Conservation (phyloP, 2,329 filamentous ascomycete species). For the Colletotrichum godetiae region DNA sequence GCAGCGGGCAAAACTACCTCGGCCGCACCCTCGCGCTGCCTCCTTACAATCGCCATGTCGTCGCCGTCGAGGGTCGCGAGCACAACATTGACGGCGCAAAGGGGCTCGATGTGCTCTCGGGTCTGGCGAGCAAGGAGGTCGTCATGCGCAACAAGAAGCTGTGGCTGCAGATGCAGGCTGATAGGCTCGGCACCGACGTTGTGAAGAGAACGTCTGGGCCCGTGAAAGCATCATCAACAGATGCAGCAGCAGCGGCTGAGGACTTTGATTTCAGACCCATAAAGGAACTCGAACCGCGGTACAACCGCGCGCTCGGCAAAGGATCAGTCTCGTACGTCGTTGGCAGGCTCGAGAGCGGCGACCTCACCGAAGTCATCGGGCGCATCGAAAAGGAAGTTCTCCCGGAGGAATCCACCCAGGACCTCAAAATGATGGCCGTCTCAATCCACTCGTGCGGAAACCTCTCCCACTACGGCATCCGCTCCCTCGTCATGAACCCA, state of each 20-base stretch:
- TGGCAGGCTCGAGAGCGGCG: slow-evolving; percentile 78
- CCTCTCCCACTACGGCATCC: slow-evolving; percentile 92
- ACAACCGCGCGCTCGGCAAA: slow-evolving; percentile 69
- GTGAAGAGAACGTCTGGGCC: slow-evolving; percentile 41
- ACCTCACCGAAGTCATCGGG: slow-evolving; percentile 74
- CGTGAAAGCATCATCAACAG: slow-evolving; percentile 8
- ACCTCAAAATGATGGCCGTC: slow-evolving; percentile 80
- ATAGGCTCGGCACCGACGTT: slow-evolving; percentile 54
- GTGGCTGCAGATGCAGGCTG: slow-evolving; percentile 64
- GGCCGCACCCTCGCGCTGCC: slow-evolving; percentile 86
- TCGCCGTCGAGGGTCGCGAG: slow-evolving; percentile 89
- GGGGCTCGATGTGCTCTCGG: slow-evolving; percentile 85
- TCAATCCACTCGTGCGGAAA: slow-evolving; percentile 98
- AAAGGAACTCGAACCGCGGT: slow-evolving; percentile 62
- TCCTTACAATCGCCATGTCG: slow-evolving; percentile 87
- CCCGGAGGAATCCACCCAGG: slow-evolving; percentile 41
- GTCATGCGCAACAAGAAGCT: slow-evolving; percentile 87
- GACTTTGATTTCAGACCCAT: slow-evolving; percentile 58
- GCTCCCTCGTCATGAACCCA: slow-evolving; percentile 85
- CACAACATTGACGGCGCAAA: slow-evolving; percentile 89
- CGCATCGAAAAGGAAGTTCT: slow-evolving; percentile 63
- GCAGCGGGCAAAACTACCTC: slow-evolving; percentile 96
- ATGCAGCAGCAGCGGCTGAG: slow-evolving; percentile 31
- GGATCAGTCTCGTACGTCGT: slow-evolving; percentile 83
- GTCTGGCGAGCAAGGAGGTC: slow-evolving; percentile 77